phyloP scores from a whole-genome alignment of 2,329 filamentous ascomycete species.

The Fusarium caatingaense region DNA sequence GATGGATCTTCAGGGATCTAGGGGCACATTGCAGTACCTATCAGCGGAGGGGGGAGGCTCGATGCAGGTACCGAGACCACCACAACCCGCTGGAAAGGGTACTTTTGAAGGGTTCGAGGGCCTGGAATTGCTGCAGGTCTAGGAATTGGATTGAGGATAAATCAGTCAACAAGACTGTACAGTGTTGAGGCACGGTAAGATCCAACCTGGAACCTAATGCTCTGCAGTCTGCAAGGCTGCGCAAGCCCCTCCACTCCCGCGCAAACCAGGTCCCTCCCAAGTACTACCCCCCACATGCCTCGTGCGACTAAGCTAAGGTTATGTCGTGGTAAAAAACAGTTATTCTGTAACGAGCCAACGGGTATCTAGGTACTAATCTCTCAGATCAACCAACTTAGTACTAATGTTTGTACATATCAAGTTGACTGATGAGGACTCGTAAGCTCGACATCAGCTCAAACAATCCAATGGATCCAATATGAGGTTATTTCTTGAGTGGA shows the following conservation, averaged over 20 bases:
- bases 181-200: slow-evolving; percentile 6
- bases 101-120: slow-evolving; percentile 17
- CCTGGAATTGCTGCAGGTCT: slow-evolving; percentile 2
- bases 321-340: slow-evolving; percentile 1
- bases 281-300: slow-evolving; percentile 31
- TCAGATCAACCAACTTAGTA: not conserved
- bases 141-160: slow-evolving; percentile 10
- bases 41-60: slow-evolving; percentile 22
- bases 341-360: not conserved
- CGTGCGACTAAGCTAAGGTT: slow-evolving; percentile 29
- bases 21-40: slow-evolving; percentile 7
- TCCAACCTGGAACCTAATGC: not conserved
- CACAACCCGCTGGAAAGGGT: slow-evolving; percentile 18
- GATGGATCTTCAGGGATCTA: slow-evolving; percentile 35
- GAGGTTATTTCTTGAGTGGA: slow-evolving; percentile 7
- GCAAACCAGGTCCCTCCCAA: slow-evolving; percentile 34
- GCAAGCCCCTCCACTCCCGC: slow-evolving; percentile 37
- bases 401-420: not conserved
- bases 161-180: slow-evolving; percentile 9
- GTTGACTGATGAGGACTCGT: not conserved
- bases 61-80: slow-evolving; percentile 38
- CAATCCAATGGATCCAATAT: not conserved
- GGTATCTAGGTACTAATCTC: not conserved
- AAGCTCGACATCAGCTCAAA: not conserved
- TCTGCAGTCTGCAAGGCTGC: slow-evolving; percentile 33